A percentile compares a stretch with the other conserved stretches of the same genome.
Conservation (phyloP, 2,329 filamentous ascomycete species). For the Rhinocladiella mackenziei region DNA sequence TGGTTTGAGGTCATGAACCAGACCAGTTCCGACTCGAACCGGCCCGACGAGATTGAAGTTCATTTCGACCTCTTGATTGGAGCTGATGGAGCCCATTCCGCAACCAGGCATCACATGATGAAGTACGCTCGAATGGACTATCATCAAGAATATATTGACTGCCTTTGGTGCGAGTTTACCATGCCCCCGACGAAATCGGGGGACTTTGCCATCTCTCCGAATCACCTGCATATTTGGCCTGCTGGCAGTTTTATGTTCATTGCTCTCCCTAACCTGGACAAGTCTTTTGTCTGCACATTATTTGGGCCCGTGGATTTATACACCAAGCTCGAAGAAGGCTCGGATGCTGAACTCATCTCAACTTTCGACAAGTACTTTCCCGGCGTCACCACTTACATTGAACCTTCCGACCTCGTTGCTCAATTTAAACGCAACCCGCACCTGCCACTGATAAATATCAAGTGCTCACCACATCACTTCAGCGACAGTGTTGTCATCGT, state of each 20-base stretch:
- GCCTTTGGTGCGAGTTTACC: conserved; percentile 93
- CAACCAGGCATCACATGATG: conserved; percentile 90
- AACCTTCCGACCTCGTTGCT: conserved; percentile 61
- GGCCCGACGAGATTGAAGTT: conserved; percentile 71
- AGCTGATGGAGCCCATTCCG: conserved; percentile 90
- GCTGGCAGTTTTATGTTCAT: conserved; percentile 97
- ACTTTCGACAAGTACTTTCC: conserved; percentile 87
- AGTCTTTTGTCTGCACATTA: conserved; percentile 89
- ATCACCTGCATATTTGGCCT: conserved; percentile 97
- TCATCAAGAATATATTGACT: conserved; percentile 91
- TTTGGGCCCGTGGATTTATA: conserved; percentile 76
- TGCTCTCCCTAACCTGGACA: conserved; percentile 82
- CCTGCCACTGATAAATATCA: conserved; percentile 87
- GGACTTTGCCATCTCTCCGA: conserved; percentile 76
- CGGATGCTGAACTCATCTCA: conserved; percentile 51
- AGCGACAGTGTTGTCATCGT: conserved; percentile 73
- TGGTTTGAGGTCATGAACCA: conserved; percentile 69
- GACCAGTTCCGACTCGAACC: conserved; percentile 28
- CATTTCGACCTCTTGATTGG: conserved; percentile 91
- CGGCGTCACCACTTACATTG: conserved; percentile 63
- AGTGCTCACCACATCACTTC: conserved; percentile 85
- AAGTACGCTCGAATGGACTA: conserved; percentile 90
- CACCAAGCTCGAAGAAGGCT: conserved; percentile 60
- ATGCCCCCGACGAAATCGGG: conserved; percentile 54
- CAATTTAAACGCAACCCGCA: conserved; percentile 83